Percentiles rank a stretch among this genome's conserved stretches.
These are phyloP conservation scores for Trichoderma koningii DNA, from an alignment of 2,329 filamentous ascomycete genomes.

Conservation along the genomic window DNA sequence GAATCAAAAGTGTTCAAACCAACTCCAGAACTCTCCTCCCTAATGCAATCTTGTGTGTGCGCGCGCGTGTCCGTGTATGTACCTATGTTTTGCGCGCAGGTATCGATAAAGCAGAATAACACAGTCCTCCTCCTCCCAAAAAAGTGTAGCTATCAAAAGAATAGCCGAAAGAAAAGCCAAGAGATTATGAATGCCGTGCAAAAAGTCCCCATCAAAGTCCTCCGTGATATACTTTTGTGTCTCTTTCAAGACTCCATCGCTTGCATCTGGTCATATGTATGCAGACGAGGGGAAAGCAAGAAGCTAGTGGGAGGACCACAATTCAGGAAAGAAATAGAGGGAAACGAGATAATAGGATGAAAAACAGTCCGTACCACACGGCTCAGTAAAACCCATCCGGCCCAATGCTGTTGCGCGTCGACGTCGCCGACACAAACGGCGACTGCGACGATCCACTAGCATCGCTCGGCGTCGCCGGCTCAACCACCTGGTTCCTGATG, in stretches of 20 bases:
- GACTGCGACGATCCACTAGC: slow-evolving; percentile 46
- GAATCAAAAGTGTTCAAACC: neutral
- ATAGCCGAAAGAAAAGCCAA: neutral
- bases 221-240: slow-evolving; percentile 1
- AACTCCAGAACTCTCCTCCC: slow-evolving; percentile 16
- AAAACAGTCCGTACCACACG: neutral
- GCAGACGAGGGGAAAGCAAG: neutral
- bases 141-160: neutral
- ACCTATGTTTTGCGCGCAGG: neutral
- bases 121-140: neutral
- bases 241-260: neutral
- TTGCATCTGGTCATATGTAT: slow-evolving; percentile 1
- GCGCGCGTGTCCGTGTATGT: no score
- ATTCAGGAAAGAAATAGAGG: neutral
- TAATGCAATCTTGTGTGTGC: slow-evolving; percentile 20
- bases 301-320: neutral
- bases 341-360: neutral
- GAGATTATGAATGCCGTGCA: neutral
- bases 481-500: slow-evolving; percentile 65
- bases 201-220: neutral
- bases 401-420: slow-evolving; percentile 38
- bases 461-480: slow-evolving; percentile 65
- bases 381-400: slow-evolving; percentile 34
- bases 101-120: slow-evolving; percentile 20
- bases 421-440: slow-evolving; percentile 39